phyloP scores from a whole-genome alignment of 768 basidiomycete genomes.

The Pleurotus ostreatus region DNA sequence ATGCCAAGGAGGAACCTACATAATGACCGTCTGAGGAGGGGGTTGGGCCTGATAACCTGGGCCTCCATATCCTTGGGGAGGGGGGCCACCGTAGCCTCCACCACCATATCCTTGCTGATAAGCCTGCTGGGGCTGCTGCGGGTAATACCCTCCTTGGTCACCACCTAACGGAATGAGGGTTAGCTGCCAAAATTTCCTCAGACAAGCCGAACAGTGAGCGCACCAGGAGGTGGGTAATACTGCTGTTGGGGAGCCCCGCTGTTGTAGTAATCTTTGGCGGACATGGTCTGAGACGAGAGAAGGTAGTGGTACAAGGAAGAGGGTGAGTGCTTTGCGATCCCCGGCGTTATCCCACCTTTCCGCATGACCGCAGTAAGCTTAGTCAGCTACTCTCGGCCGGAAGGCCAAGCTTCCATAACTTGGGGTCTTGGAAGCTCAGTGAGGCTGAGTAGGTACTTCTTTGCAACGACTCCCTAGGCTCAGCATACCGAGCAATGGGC shows the following conservation, averaged over 20 bases:
- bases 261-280: constrained; percentile 72
- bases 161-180: background rate
- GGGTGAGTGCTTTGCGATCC: constrained; percentile 9
- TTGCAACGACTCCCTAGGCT: too few species aligned
- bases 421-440: too few species aligned
- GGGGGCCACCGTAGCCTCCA: constrained; percentile 30
- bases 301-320: constrained; percentile 13
- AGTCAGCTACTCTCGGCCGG: background rate
- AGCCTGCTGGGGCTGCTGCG: constrained; percentile 66
- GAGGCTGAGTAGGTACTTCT: too few species aligned
- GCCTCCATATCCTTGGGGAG: constrained; percentile 35
- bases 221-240: constrained; percentile 53
- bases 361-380: constrained; percentile 15
- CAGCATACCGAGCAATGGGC: too few species aligned
- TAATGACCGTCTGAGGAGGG: constrained; percentile 74
- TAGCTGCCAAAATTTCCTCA: too few species aligned
- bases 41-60: constrained; percentile 53
- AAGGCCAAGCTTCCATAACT: background rate
- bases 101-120: constrained; percentile 44
- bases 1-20: constrained; percentile 43
- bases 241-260: constrained; percentile 44
- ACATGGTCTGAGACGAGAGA: constrained; percentile 39
- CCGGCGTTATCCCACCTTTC: constrained; percentile 14
- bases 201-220: constrained; percentile 12
- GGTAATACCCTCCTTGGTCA: constrained; percentile 32